A percentile compares a stretch with the other conserved stretches of the same genome.
These are phyloP conservation scores for Leucogyrophana mollusca DNA, from an alignment of 768 basidiomycete genomes.

Conservation along the genomic window DNA sequence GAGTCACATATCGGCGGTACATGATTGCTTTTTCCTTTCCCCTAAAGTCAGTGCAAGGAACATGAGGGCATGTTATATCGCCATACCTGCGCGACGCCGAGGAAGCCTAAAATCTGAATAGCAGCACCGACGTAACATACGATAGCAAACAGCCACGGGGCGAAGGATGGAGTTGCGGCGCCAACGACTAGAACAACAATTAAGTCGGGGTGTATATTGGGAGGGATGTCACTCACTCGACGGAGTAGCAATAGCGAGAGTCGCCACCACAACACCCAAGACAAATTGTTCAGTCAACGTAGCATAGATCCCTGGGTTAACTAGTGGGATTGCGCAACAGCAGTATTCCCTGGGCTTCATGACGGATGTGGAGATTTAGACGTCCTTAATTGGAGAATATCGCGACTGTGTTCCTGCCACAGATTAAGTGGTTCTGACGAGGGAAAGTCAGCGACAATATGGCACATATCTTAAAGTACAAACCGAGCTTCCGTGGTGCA, in stretches of 20 bases:
- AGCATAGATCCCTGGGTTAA: slow-evolving; percentile 88
- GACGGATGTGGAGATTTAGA: slow-evolving; percentile 11
- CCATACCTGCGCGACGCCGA: slow-evolving; percentile 76
- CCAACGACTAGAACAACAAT: slow-evolving; percentile 66
- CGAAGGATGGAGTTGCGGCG: slow-evolving; percentile 76
- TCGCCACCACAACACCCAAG: slow-evolving; percentile 63
- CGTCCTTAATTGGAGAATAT: not conserved
- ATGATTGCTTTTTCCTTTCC: slow-evolving; percentile 62
- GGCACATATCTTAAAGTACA: no score
- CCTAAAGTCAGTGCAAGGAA: slow-evolving; percentile 7
- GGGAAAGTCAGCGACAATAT: not conserved
- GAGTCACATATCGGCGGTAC: slow-evolving; percentile 66
- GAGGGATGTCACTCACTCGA: slow-evolving; percentile 52
- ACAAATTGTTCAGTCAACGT: slow-evolving; percentile 76
- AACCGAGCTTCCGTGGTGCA: no score
- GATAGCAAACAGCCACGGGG: slow-evolving; percentile 69
- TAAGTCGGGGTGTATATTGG: not conserved
- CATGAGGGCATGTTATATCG: not conserved
- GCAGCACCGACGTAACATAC: slow-evolving; percentile 75
- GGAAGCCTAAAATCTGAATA: slow-evolving; percentile 79
- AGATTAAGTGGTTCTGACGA: not conserved
- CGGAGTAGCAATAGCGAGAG: slow-evolving; percentile 75
- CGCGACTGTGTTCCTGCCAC: not conserved
- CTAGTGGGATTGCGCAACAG: slow-evolving; percentile 87
- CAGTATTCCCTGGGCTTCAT: slow-evolving; percentile 88